Base-by-base conservation (phyloP, 257 asterid species). In the Datura wrightii region DNA sequence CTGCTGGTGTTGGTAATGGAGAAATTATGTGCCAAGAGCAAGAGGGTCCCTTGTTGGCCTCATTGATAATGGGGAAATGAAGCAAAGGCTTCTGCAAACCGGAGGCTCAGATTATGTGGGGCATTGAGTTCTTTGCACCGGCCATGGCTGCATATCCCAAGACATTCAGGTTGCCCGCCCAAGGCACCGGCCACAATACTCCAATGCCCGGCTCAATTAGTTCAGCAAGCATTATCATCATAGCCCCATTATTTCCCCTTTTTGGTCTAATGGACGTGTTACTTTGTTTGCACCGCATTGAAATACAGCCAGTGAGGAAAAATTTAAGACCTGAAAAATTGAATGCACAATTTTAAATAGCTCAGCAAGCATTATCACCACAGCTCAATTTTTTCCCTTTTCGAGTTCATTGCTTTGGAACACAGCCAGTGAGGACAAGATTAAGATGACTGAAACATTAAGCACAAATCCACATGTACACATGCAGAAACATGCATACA, bases 21-120 rank as follows among this genome's bases (percentile, higher is more conserved):
- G 36, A 84, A 76, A 60, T 74, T 67, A 84, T 18, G 10, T 56
- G 78, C 79, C 54, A 24, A 48, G 41, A 50, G 46, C 63, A 85
- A 59, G 70, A 60, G 80, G 39, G 60, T 39, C 62, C 60, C 67
- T 50, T 36, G 71, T 37, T 85, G 18, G 39, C 84, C 84, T 85
- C 84, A 53, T 85, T 79, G 66, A 3, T n/a, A n/a, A 44, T 44
- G 37, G 10, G 10, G 80, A n/a, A 72, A 72, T 19, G 41, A 72
- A 44, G 80, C 58, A 44, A n/a, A 54, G 60, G 60, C 60, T 55
- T 55, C 60, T 55, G 60, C 31, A 55, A 48, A 79, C 4, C 3
- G 10, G 63, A 83, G 81, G 85, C 85, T 53, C 70, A 83, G 85
- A 39, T 50, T 72, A 44, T 44, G 9, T n/a, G 41, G 80, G 56